Evolutionary conservation across 208 protist genomes (phyloP), one percentile per base, ranked within the genome.

Genomic region (Acanthamoeba healyi): DNA sequence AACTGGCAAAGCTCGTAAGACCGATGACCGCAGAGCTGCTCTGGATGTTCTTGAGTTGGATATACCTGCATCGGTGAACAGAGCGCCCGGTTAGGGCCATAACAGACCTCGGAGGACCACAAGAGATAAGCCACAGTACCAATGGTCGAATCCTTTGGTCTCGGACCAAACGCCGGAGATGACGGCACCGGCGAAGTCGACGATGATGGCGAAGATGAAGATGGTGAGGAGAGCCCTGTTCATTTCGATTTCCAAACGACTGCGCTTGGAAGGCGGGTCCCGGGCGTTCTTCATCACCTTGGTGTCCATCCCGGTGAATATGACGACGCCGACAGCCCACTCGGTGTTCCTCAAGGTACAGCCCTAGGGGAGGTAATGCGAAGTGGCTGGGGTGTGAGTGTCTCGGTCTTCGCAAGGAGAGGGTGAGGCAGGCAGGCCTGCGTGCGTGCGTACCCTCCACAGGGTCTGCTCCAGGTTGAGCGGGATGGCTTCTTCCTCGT

Each of bases 271-370:
- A 29, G 94, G 94, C 14, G 95, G 82, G 82, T 93, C 67, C 5
- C 63, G 12, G 6, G 94, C n/a, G 70, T 97, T 97, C 32, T 94
- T 72, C 36, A 94, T 82, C 22, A 94, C 15, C 92, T 97, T 97
- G n/a, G 95, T 97, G 56, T 97, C 88, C 26, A 61, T 77, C 26
- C 96, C 96, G 65, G 95, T 96, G 93, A 95, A 96, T 15, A 97
- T 93, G 6, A 95, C 95, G 5, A 97, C 19, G 24, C 95, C 96
- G 81, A 94, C 96, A 29, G 96, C 46, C 49, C 67, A 96, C 22
- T 63, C 67, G 15, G 95, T 97, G 77, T 97, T 97, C 36, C 96
- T 58, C 24, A 97, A 44, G 3, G 65, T 63, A 44, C 94, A 96
- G n/a, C 95, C 94, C 65, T 96, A n/a, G 61, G 26, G 29, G 19